Evolutionary conservation across 306 rosid species (phyloP).

Genomic region (Ziziphus jujuba): DNA sequence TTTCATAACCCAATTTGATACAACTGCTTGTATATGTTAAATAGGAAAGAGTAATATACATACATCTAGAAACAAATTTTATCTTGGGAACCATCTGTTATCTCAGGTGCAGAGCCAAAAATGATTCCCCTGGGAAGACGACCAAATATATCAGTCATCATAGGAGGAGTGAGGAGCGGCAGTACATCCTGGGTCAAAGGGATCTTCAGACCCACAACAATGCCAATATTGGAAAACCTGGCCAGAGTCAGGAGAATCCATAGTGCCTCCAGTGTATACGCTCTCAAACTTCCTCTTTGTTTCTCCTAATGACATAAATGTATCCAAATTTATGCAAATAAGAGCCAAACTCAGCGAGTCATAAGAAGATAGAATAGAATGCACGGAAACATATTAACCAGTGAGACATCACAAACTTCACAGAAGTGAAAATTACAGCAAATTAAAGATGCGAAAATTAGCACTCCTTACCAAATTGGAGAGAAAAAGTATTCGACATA

Average conservation of each 20-base stretch:
- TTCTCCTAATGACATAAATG: constrained; percentile 57
- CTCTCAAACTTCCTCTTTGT: constrained; percentile 96
- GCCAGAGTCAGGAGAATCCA: constrained; percentile 82
- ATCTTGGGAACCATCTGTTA: background rate
- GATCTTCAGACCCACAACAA: constrained; percentile 94
- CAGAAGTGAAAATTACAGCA: background rate
- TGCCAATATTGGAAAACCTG: constrained; percentile 92
- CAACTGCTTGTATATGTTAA: too few relatives aligned
- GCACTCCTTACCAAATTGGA: background rate
- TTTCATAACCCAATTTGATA: too few relatives aligned
- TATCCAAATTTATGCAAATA: constrained; percentile 19
- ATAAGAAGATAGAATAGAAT: constrained; percentile 5
- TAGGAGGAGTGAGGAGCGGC: constrained; percentile 77
- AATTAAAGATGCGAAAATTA: background rate
- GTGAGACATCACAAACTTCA: background rate
- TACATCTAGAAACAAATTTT: background rate
- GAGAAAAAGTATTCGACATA: background rate
- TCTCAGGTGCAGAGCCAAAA: constrained; percentile 5
- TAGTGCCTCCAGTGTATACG: constrained; percentile 79
- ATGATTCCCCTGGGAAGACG: too few relatives aligned
- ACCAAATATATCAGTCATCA: constrained; percentile 49
- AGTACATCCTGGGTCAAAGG: constrained; percentile 80
- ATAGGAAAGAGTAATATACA: background rate
- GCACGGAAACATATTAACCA: background rate
- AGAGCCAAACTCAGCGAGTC: constrained; percentile 16